These are phyloP conservation scores for Pichia pseudocactophila DNA, from an alignment of 805 yeast genomes.

Conservation along the genomic window DNA sequence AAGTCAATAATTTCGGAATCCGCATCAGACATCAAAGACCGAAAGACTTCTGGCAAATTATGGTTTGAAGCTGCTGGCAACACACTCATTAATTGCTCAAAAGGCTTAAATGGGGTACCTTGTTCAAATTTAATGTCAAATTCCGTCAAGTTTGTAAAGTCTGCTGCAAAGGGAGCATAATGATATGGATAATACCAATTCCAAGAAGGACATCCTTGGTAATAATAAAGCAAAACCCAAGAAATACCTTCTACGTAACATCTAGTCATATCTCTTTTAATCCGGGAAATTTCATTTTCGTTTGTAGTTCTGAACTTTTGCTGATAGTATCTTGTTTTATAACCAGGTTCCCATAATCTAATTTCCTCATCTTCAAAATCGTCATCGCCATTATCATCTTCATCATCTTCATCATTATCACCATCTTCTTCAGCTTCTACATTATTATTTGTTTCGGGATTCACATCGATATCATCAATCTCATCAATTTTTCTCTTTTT, in stretches of 20 bases:
- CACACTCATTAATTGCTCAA: slow-evolving; percentile 90
- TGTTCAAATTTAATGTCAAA: slow-evolving; percentile 46
- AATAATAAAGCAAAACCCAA: slow-evolving; percentile 92
- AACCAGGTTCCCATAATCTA: slow-evolving; percentile 80
- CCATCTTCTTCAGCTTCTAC: no score
- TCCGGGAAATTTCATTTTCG: slow-evolving; percentile 43
- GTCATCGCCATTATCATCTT: slow-evolving; percentile 21
- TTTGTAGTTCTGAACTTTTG: slow-evolving; percentile 57
- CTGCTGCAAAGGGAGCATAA: slow-evolving; percentile 95
- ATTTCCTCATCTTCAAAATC: slow-evolving; percentile 7
- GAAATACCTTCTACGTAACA: slow-evolving; percentile 89
- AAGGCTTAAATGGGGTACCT: slow-evolving; percentile 83
- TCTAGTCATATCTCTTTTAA: slow-evolving; percentile 51
- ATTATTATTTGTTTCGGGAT: slow-evolving; percentile 1
- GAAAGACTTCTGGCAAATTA: slow-evolving; percentile 70
- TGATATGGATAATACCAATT: slow-evolving; percentile 96
- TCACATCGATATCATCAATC: slow-evolving; percentile 14
- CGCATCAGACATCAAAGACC: slow-evolving; percentile 71
- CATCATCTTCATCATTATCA: slow-evolving; percentile 28
- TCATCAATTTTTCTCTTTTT: slow-evolving; percentile 18
- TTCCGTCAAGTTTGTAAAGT: slow-evolving; percentile 50
- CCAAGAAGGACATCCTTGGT: slow-evolving; percentile 99
- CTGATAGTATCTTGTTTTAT: slow-evolving; percentile 69
- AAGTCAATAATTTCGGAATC: slow-evolving; percentile 83
- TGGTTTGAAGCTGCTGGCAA: slow-evolving; percentile 91